Evolutionary conservation across 371 early-diverging fungal genomes (phyloP).

Genomic region (Haplosporangium sp.): DNA sequence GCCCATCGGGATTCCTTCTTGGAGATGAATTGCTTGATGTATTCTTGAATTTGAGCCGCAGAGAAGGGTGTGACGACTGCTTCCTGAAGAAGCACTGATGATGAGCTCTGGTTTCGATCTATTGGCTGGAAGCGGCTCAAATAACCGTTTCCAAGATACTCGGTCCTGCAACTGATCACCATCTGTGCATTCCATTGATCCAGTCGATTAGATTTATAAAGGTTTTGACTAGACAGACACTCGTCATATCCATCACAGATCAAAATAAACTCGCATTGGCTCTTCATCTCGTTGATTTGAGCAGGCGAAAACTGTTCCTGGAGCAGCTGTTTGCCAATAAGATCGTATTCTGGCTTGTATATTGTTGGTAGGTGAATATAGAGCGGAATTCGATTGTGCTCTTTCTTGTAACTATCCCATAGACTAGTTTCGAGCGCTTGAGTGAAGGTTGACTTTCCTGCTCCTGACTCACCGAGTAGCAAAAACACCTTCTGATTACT

Average conservation of each 20-base stretch:
- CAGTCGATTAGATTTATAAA: slow-evolving; percentile 1
- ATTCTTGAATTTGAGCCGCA: neutral
- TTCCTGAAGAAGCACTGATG: slow-evolving; percentile 3
- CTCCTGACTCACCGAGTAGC: slow-evolving; percentile 12
- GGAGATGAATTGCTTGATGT: neutral
- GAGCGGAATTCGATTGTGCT: slow-evolving; percentile 2
- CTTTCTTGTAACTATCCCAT: slow-evolving; percentile 9
- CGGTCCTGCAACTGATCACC: slow-evolving; percentile 18
- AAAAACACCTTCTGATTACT: slow-evolving; percentile 11
- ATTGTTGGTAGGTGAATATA: slow-evolving; percentile 7
- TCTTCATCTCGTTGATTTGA: slow-evolving; percentile 12
- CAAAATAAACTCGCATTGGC: slow-evolving; percentile 2
- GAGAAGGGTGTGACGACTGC: slow-evolving; percentile 12
- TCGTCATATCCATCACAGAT: slow-evolving; percentile 35
- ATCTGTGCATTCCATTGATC: slow-evolving; percentile 13
- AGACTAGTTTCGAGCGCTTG: neutral
- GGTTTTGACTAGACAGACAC: neutral
- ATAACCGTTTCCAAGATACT: slow-evolving; percentile 1
- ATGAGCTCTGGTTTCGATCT: neutral
- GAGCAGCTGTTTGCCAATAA: slow-evolving; percentile 12
- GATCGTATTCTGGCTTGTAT: slow-evolving; percentile 1
- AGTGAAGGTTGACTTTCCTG: slow-evolving; percentile 12
- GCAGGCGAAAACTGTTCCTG: neutral
- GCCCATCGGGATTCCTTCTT: neutral
- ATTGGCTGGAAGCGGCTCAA: neutral